phyloP scores from a whole-genome alignment of 1,284 basidiomycete species.

The Takashimella tepidaria region DNA sequence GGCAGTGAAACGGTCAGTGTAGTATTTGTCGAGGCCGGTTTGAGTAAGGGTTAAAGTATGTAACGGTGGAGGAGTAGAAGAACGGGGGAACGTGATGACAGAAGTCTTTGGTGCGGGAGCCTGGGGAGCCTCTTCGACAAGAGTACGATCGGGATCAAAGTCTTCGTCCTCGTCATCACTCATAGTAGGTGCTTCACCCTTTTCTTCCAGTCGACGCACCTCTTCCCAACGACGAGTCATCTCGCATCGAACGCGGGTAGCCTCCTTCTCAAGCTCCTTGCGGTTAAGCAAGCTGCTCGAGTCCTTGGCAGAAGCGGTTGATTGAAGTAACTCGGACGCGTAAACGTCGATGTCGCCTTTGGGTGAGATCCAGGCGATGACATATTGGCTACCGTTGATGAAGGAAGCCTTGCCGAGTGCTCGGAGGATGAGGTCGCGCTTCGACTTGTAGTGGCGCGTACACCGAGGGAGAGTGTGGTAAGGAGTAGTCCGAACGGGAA shows the following conservation, averaged over 20 bases:
- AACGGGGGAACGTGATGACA: conserved; percentile 25
- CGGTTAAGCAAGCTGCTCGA: conserved; percentile 30
- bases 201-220: conserved; percentile 27
- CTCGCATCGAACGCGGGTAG: conserved; percentile 30
- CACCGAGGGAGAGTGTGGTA: conserved; percentile 52
- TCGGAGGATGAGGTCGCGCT: conserved; percentile 53
- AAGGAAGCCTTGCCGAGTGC: conserved; percentile 50
- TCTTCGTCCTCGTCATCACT: conserved; percentile 26
- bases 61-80: conserved; percentile 23
- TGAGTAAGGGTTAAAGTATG: conserved; percentile 30
- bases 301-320: conserved; percentile 33
- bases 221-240: conserved; percentile 35
- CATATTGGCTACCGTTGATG: conserved; percentile 55
- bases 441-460: conserved; percentile 54
- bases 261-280: conserved; percentile 39
- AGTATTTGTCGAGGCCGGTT: conserved; percentile 35
- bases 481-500: conserved; percentile 53
- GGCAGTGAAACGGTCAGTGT: conserved; percentile 41
- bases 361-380: conserved; percentile 53
- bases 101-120: conserved; percentile 6
- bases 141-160: conserved; percentile 30
- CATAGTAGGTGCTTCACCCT: conserved; percentile 22
- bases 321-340: conserved; percentile 48
- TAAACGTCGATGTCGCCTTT: conserved; percentile 54
- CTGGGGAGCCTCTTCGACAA: conserved; percentile 27